Percentiles rank a stretch among this genome's conserved stretches.
These are phyloP conservation scores for Coniella lustricola DNA, from an alignment of 2,329 filamentous ascomycete genomes.

Conservation along the genomic window DNA sequence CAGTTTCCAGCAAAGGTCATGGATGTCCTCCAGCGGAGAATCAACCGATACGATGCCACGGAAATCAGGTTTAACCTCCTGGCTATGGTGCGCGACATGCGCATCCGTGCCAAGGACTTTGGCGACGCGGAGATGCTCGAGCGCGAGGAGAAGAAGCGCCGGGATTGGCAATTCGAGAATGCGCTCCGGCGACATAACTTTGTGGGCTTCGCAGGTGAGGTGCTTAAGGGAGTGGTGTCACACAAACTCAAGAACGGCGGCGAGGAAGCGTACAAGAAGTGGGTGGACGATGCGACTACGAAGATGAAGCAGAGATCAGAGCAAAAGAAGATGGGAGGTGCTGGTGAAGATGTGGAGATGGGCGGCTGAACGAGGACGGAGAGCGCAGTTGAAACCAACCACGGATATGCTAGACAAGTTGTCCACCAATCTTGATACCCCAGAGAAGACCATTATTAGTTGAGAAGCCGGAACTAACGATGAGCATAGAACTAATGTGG, in stretches of 20 bases:
- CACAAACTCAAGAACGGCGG: conserved; percentile 62
- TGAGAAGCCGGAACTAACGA: neutral
- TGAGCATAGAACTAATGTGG: neutral
- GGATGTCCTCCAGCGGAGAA: conserved; percentile 75
- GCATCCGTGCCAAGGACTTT: conserved; percentile 68
- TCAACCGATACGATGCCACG: conserved; percentile 73
- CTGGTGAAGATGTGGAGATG: conserved; percentile 26
- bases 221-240: conserved; percentile 78
- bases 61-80: conserved; percentile 97
- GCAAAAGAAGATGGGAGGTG: conserved; percentile 24
- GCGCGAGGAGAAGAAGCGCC: conserved; percentile 75
- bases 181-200: conserved; percentile 89
- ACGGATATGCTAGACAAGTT: conserved; percentile 1
- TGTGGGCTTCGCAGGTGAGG: conserved; percentile 86
- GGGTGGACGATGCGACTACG: conserved; percentile 55
- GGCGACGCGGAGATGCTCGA: conserved; percentile 74
- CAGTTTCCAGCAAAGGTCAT: conserved; percentile 77
- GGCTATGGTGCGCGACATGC: conserved; percentile 80
- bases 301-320: conserved; percentile 27
- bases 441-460: neutral
- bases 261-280: conserved; percentile 59
- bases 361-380: conserved; percentile 17
- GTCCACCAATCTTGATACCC: conserved; percentile 3
- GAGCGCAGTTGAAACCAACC: neutral
- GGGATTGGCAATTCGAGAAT: conserved; percentile 92